Conservation (phyloP, 1,284 basidiomycete genomes). For the Golubevia sp. region DNA sequence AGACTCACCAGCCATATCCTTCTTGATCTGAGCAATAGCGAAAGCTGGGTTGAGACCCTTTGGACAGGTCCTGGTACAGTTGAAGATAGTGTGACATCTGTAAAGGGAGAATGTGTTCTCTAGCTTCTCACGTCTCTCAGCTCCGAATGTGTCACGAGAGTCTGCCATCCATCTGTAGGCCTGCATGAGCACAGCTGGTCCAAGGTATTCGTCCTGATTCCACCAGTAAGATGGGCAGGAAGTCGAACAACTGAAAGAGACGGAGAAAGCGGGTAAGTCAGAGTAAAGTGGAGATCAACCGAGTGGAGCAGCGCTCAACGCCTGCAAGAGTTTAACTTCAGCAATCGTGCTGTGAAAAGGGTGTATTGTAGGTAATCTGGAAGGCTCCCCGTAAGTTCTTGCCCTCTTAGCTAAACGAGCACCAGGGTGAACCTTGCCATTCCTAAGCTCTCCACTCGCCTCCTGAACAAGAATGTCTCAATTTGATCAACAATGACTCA, state of each 20-base stretch:
- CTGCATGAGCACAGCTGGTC: conserved; percentile 90
- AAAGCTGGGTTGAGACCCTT: conserved; percentile 79
- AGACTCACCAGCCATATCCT: conserved; percentile 1
- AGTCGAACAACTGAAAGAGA: conserved; percentile 94
- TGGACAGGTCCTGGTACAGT: conserved; percentile 90
- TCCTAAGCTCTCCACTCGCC: no score
- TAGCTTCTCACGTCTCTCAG: conserved; percentile 84
- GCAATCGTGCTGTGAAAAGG: no score
- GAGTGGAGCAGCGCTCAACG: no score
- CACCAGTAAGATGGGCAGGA: conserved; percentile 94
- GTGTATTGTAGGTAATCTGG: no score
- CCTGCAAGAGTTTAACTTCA: no score
- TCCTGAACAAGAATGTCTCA: no score
- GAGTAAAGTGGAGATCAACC: no score
- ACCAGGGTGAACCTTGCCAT: no score
- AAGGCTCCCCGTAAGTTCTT: no score
- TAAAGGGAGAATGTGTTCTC: conserved; percentile 95
- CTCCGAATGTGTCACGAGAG: conserved; percentile 81
- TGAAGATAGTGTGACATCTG: conserved; percentile 82
- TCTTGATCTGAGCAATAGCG: conserved; percentile 55
- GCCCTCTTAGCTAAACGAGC: no score
- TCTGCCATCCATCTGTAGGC: conserved; percentile 93
- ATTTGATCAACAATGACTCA: neutral
- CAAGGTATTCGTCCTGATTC: conserved; percentile 98
- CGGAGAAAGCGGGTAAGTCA: conserved; percentile 65